A percentile compares a stretch with the other conserved stretches of the same genome.
These are phyloP conservation scores for Viola pubescens DNA, from an alignment of 441 rosid species.

Conservation along the genomic window DNA sequence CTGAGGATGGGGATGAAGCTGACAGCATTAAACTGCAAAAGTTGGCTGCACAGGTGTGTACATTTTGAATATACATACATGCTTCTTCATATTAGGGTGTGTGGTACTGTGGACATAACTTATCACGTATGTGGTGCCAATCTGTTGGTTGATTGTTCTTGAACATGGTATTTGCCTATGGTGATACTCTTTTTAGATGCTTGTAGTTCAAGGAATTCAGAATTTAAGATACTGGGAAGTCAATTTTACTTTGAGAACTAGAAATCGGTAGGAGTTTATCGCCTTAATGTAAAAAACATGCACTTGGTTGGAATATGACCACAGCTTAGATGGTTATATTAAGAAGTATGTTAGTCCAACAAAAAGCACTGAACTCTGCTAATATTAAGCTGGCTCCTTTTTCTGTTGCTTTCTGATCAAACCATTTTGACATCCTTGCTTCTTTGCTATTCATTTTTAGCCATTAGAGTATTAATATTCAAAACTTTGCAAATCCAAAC, in stretches of 20 bases:
- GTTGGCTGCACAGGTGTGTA: slow-evolving; percentile 76
- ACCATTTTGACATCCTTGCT: no score
- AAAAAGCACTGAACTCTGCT: no score
- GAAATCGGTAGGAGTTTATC: not conserved
- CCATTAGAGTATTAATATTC: no score
- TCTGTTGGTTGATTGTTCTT: not conserved
- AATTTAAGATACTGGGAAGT: not conserved
- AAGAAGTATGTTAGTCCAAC: no score
- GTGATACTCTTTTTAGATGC: not conserved
- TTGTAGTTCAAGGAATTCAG: not conserved
- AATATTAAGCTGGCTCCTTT: no score
- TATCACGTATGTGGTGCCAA: not conserved
- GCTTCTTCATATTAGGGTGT: not conserved
- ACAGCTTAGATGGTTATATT: no score
- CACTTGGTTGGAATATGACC: no score
- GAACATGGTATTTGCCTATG: not conserved
- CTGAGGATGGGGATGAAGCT: slow-evolving; percentile 86
- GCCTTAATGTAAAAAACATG: no score
- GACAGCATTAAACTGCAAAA: slow-evolving; percentile 68
- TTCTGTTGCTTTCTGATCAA: no score
- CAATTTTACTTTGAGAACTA: not conserved
- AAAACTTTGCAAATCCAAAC: no score
- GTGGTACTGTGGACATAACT: no score
- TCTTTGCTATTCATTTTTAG: no score
- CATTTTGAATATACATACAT: not conserved